Evolutionary conservation across 2,329 filamentous ascomycete genomes (phyloP).

Genomic region (Xylaria sp.): DNA sequence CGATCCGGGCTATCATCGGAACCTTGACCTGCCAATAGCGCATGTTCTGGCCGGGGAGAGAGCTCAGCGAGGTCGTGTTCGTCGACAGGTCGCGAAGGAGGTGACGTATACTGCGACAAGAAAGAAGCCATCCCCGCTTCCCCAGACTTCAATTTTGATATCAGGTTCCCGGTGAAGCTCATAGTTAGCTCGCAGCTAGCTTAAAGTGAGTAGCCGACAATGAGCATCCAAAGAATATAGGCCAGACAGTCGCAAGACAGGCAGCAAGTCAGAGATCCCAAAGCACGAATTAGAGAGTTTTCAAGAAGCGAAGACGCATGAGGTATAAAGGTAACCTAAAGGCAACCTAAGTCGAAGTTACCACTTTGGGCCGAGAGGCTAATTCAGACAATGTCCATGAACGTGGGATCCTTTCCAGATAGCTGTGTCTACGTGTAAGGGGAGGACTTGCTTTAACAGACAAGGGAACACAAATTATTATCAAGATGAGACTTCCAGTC

Average conservation of each 20-base stretch:
- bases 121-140: constrained; percentile 34
- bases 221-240: neutral
- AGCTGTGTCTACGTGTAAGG: too few species aligned
- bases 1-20: neutral
- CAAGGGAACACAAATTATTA: too few species aligned
- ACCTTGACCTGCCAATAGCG: constrained; percentile 30
- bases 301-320: too few species aligned
- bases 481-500: too few species aligned
- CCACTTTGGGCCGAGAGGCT: too few species aligned
- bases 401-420: too few species aligned
- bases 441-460: too few species aligned
- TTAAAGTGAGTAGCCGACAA: neutral
- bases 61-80: constrained; percentile 41
- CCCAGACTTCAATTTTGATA: constrained; percentile 38
- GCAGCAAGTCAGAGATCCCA: too few species aligned
- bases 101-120: constrained; percentile 32
- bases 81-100: constrained; percentile 28
- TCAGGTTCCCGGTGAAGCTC: constrained; percentile 35
- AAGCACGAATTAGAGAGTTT: too few species aligned
- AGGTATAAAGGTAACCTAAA: too few species aligned
- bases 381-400: too few species aligned
- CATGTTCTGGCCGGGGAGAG: constrained; percentile 39
- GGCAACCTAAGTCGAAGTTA: too few species aligned
- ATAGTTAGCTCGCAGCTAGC: constrained; percentile 26
- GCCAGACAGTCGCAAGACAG: neutral